These are phyloP conservation scores for Xylaria sp. DNA, from an alignment of 2,329 filamentous ascomycete species.

Conservation along the genomic window DNA sequence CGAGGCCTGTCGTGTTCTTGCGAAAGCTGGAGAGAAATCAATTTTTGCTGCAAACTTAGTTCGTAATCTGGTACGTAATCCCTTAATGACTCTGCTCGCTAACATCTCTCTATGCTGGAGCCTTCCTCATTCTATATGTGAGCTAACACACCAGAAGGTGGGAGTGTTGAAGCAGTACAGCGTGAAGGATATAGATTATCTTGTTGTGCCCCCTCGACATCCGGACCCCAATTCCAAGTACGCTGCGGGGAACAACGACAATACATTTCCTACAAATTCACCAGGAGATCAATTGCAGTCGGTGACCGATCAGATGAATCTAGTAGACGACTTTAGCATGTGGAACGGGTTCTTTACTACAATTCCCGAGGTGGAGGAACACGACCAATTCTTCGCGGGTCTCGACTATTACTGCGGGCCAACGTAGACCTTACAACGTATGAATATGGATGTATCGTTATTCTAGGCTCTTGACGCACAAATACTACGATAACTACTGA, in stretches of 20 bases:
- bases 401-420: constrained; percentile 43
- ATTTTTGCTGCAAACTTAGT: constrained; percentile 41
- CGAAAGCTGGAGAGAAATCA: constrained; percentile 37
- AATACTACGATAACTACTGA: background rate
- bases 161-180: constrained; percentile 39
- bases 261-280: background rate
- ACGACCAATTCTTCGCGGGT: constrained; percentile 43
- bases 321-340: constrained; percentile 23
- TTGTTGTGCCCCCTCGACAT: constrained; percentile 3
- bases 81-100: background rate
- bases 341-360: constrained; percentile 41
- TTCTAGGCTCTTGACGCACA: background rate
- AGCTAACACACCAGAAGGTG: constrained; percentile 22
- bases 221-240: background rate
- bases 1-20: constrained; percentile 39
- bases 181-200: constrained; percentile 32
- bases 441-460: background rate
- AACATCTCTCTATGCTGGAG: background rate
- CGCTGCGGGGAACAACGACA: background rate
- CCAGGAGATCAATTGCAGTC: constrained; percentile 2
- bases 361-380: constrained; percentile 36
- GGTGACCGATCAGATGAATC: constrained; percentile 23
- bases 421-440: constrained; percentile 6
- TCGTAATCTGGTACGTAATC: constrained; percentile 32
- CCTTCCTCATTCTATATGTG: background rate